These are phyloP conservation scores for Scutellaria barbata DNA, from an alignment of 257 asterid genomes.

Conservation along the genomic window DNA sequence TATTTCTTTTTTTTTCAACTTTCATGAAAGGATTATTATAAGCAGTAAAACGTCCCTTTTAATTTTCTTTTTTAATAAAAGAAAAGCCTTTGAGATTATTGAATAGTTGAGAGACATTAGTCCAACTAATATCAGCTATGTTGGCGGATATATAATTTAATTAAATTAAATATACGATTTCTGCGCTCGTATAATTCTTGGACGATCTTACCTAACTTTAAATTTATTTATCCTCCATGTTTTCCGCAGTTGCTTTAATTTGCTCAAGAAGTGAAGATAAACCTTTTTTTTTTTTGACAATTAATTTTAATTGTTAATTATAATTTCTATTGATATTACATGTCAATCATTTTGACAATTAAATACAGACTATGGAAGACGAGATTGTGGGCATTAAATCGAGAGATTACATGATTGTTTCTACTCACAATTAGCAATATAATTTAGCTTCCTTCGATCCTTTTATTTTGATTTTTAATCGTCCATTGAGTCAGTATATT, in stretches of 20 bases:
- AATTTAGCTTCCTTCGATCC: too few species aligned
- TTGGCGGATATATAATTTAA: slow-evolving; percentile 18
- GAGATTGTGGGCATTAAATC: too few species aligned
- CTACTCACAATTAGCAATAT: too few species aligned
- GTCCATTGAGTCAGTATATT: too few species aligned
- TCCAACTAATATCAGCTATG: slow-evolving; percentile 33
- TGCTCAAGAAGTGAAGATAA: not conserved
- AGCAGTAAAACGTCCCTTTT: not conserved
- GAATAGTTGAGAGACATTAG: slow-evolving; percentile 33
- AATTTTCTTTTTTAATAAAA: not conserved
- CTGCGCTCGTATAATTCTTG: slow-evolving; percentile 31
- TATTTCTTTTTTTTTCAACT: too few species aligned
- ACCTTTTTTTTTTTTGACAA: slow-evolving; percentile 18
- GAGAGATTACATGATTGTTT: too few species aligned
- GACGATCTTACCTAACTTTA: slow-evolving; percentile 42
- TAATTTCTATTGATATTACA: too few species aligned
- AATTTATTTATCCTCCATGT: slow-evolving; percentile 43
- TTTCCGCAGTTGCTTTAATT: slow-evolving; percentile 36
- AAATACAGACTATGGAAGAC: too few species aligned
- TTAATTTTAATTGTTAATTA: too few species aligned
- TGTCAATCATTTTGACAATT: too few species aligned
- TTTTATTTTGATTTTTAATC: too few species aligned
- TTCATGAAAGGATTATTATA: not conserved
- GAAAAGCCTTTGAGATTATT: not conserved
- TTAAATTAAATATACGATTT: slow-evolving; percentile 33